These are phyloP conservation scores for Tuber borchii DNA, from an alignment of 495 filamentous ascomycete genomes.

Conservation along the genomic window DNA sequence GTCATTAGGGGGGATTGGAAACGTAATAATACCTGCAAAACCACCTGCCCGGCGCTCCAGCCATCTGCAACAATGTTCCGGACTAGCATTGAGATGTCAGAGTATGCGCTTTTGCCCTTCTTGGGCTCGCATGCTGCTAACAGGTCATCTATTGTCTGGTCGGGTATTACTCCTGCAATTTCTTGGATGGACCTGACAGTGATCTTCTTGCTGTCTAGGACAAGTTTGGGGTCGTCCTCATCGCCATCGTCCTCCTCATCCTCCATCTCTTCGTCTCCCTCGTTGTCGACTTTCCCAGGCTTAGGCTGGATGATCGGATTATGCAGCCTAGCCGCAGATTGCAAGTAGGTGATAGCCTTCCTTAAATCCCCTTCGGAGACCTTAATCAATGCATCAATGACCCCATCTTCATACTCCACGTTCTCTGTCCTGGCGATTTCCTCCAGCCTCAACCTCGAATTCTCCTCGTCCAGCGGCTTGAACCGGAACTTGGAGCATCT, in stretches of 20 bases:
- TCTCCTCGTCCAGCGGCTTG: conserved; percentile 83
- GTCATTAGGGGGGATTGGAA: neutral
- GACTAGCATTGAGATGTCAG: conserved; percentile 66
- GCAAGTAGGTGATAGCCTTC: conserved; percentile 92
- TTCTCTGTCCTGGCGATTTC: conserved; percentile 74
- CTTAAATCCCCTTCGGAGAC: conserved; percentile 90
- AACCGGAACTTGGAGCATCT: conserved; percentile 96
- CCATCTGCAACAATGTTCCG: conserved; percentile 92
- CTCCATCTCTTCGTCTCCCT: conserved; percentile 48
- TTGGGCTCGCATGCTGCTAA: conserved; percentile 71
- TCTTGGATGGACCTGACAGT: conserved; percentile 79
- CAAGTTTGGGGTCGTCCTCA: conserved; percentile 38
- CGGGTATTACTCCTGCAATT: conserved; percentile 90
- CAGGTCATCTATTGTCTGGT: conserved; percentile 60
- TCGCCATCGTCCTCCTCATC: conserved; percentile 53
- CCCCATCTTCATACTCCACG: conserved; percentile 67
- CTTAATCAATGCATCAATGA: conserved; percentile 70
- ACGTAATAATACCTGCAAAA: conserved; percentile 59
- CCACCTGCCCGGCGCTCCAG: conserved; percentile 90
- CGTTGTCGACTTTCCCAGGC: conserved; percentile 44
- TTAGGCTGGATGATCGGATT: conserved; percentile 25
- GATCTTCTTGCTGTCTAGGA: conserved; percentile 49
- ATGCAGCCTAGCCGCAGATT: conserved; percentile 72
- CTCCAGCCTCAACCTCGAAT: conserved; percentile 65
- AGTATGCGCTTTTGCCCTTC: conserved; percentile 59